These are phyloP conservation scores for Hypoxylon rickii DNA, from an alignment of 495 filamentous ascomycete species.

Conservation along the genomic window DNA sequence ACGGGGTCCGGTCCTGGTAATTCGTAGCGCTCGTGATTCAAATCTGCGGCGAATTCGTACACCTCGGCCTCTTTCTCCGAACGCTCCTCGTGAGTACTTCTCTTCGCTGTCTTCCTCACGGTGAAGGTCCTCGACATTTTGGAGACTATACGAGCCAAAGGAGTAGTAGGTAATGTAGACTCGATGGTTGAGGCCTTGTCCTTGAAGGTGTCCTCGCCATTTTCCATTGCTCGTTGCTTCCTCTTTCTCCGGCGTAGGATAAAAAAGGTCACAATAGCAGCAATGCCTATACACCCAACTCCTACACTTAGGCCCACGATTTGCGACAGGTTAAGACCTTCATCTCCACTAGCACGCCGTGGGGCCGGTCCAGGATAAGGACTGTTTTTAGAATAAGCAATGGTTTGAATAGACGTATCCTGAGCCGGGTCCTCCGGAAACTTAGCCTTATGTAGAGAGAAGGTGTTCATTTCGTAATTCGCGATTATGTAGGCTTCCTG, in stretches of 20 bases:
- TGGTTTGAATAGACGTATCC: slow-evolving; percentile 55
- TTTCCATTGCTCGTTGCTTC: slow-evolving; percentile 9
- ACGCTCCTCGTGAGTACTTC: slow-evolving; percentile 24
- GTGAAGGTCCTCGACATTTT: slow-evolving; percentile 28
- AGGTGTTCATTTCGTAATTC: slow-evolving; percentile 65
- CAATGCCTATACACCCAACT: slow-evolving; percentile 50
- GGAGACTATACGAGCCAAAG: slow-evolving; percentile 26
- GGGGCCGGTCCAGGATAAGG: slow-evolving; percentile 45
- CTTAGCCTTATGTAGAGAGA: slow-evolving; percentile 62
- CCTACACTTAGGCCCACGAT: slow-evolving; percentile 47
- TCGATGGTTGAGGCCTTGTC: slow-evolving; percentile 35
- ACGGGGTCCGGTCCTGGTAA: slow-evolving; percentile 53
- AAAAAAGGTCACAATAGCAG: slow-evolving; percentile 42
- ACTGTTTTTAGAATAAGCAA: slow-evolving; percentile 51
- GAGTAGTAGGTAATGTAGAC: slow-evolving; percentile 26
- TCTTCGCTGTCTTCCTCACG: slow-evolving; percentile 28
- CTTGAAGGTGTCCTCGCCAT: slow-evolving; percentile 22
- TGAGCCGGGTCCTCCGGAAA: slow-evolving; percentile 51
- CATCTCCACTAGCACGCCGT: slow-evolving; percentile 5
- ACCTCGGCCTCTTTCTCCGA: slow-evolving; percentile 37
- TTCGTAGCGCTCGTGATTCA: slow-evolving; percentile 54
- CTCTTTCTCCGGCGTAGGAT: slow-evolving; percentile 38
- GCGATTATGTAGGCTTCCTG: slow-evolving; percentile 72
- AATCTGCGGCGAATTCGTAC: slow-evolving; percentile 53
- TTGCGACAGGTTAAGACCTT: slow-evolving; percentile 52